Conservation (phyloP, 371 early-diverging fungal species). For the Coemansia linderi region DNA sequence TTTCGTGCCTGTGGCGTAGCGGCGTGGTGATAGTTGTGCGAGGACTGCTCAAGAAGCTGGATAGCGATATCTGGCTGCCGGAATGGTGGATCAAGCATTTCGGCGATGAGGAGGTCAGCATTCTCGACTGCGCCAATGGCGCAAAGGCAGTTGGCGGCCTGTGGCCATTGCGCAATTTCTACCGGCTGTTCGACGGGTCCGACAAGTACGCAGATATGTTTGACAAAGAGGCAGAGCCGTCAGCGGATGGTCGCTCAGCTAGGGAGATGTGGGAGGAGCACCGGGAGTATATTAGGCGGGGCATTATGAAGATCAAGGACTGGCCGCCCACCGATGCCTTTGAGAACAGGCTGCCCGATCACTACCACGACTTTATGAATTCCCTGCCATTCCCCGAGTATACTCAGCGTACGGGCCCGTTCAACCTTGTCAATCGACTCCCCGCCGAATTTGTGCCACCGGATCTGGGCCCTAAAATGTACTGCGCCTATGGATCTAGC, state of each 20-base stretch:
- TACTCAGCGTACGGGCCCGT: constrained; percentile 59
- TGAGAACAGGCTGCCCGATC: constrained; percentile 55
- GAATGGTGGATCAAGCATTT: constrained; percentile 33
- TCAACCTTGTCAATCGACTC: constrained; percentile 66
- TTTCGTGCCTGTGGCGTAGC: constrained; percentile 39
- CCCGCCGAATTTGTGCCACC: constrained; percentile 60
- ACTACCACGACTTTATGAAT: constrained; percentile 60
- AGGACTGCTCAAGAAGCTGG: constrained; percentile 17
- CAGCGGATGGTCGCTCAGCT: no score
- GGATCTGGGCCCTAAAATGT: constrained; percentile 77
- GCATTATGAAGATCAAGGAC: constrained; percentile 62
- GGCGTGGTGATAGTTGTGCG: constrained; percentile 38
- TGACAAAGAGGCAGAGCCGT: not conserved
- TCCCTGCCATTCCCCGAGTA: constrained; percentile 66
- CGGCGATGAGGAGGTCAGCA: constrained; percentile 33
- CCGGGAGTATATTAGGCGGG: not conserved
- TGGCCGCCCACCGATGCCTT: constrained; percentile 70
- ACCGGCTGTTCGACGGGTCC: constrained; percentile 32
- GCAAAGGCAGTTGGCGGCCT: constrained; percentile 14
- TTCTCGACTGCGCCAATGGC: constrained; percentile 27
- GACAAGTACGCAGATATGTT: constrained; percentile 23
- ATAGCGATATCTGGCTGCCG: constrained; percentile 29
- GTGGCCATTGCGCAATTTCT: constrained; percentile 45
- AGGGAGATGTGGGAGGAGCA: not conserved
- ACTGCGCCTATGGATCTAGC: constrained; percentile 65